Evolutionary conservation across 768 basidiomycete genomes (phyloP), one percentile per base, ranked within the genome.

Genomic region (Leccinum ochraceum): DNA sequence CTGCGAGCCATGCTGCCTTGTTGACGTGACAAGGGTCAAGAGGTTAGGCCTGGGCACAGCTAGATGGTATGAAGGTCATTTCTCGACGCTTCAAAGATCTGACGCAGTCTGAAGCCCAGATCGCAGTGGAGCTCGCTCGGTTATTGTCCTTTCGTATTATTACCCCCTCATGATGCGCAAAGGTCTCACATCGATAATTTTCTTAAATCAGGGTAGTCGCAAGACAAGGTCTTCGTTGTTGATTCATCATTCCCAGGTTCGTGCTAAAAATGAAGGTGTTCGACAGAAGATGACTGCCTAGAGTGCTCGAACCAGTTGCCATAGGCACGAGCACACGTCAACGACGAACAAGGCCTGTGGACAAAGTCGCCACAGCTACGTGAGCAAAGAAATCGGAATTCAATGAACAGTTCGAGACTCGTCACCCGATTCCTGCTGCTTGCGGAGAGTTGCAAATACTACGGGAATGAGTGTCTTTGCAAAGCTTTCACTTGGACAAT

Each of bases 171-270:
- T 76, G 89, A 89, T 67, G 84, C 77, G 1, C 92, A 94, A 68
- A 76, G 88, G 16, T 79, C 69, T 56, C 59, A 66, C 14, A 81
- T 94, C 67, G 89, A 92, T 71, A 66, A 70, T 1, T 66, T 61
- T 6, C 82, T 94, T 71, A 79, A 84, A 66, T 42, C 53, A 1
- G 74, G 70, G 16, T 75, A 74, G 0, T 88, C 84, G 86, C 71
- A 80, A 42, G 82, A 91, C 68, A 92, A 80, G 57, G 83, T 83
- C 34, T 92, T 89, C 76, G 90, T 88, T 64, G 84, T 92, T 10
- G 90, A 92, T 69, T 84, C 86, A 85, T 92, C 86, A 85, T 92
- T 91, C 67, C 90, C 91, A 85, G 90, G 91, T 90, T 60, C 22
- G 72, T 63, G 36, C n/a, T 22, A 37, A 50, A 63, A 57, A 11